These are phyloP conservation scores for Fusarium denticulatum DNA, from an alignment of 2,329 filamentous ascomycete species.

Conservation along the genomic window DNA sequence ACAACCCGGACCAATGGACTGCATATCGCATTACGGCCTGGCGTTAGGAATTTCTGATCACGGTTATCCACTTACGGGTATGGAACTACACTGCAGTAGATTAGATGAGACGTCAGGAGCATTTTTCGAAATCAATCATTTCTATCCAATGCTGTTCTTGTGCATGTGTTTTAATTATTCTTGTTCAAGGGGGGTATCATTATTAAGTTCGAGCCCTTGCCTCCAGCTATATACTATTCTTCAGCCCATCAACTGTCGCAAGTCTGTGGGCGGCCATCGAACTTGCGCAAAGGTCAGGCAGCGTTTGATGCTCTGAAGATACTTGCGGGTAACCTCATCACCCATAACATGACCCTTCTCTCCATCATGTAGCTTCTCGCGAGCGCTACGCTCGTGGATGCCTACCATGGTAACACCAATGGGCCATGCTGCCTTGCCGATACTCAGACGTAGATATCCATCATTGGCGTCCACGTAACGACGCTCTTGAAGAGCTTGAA, in stretches of 20 bases:
- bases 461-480: conserved; percentile 97
- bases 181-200: conserved; percentile 38
- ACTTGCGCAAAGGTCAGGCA: conserved; percentile 97
- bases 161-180: neutral
- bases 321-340: conserved; percentile 95
- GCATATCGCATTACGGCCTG: conserved; percentile 23
- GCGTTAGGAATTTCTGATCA: conserved; percentile 41
- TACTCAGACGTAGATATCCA: conserved; percentile 90
- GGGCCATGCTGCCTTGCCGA: conserved; percentile 97
- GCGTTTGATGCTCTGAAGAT: conserved; percentile 96
- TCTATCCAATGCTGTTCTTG: neutral
- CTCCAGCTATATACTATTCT: neutral
- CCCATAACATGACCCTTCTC: conserved; percentile 95
- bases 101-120: conserved; percentile 33
- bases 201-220: conserved; percentile 2
- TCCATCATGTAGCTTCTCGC: conserved; percentile 92
- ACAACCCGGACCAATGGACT: conserved; percentile 18
- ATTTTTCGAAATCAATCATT: conserved; percentile 17
- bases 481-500: conserved; percentile 86
- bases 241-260: conserved; percentile 90
- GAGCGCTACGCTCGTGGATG: conserved; percentile 95
- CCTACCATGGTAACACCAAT: conserved; percentile 99
- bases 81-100: conserved; percentile 22
- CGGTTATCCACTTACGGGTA: conserved; percentile 30
- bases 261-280: conserved; percentile 92